A percentile compares a stretch with the other conserved stretches of the same genome.
Evolutionary conservation across 805 yeast genomes (phyloP).

Genomic region (Candida sithepensis): DNA sequence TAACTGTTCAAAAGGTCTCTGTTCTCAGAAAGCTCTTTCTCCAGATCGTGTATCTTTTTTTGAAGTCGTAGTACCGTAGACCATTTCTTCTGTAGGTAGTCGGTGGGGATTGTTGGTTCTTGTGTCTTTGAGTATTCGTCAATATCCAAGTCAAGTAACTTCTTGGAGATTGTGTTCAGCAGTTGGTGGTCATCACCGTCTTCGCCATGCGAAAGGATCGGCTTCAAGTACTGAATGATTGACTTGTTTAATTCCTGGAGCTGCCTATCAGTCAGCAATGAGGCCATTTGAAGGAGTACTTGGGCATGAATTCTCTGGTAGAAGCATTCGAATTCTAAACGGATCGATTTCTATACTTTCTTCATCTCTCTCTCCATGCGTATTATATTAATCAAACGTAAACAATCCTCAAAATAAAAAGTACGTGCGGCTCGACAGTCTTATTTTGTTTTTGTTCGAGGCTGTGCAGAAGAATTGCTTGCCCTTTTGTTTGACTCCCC

Average conservation of each 20-base stretch:
- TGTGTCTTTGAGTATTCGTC: slow-evolving; percentile 3
- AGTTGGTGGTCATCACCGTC: slow-evolving; percentile 3
- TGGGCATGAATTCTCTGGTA: no score
- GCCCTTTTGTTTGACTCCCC: no score
- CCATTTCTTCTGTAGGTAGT: slow-evolving; percentile 75
- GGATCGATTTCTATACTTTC: no score
- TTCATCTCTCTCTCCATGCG: no score
- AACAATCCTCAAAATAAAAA: no score
- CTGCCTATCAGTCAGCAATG: slow-evolving; percentile 32
- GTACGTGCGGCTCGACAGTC: no score
- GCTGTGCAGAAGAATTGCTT: no score
- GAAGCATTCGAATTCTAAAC: no score
- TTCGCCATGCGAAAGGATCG: slow-evolving; percentile 9
- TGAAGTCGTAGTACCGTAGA: slow-evolving; percentile 78
- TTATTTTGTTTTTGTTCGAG: no score
- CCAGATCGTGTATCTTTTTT: slow-evolving; percentile 66
- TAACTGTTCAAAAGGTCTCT: slow-evolving; percentile 27
- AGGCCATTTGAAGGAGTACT: background rate
- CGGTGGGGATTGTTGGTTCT: slow-evolving; percentile 22
- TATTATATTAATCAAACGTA: no score
- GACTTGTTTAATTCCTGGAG: slow-evolving; percentile 34
- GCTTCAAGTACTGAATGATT: slow-evolving; percentile 30
- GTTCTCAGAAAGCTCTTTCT: slow-evolving; percentile 49
- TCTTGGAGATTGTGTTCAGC: slow-evolving; percentile 3
- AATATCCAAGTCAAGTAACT: slow-evolving; percentile 5